Base-by-base conservation (phyloP, 2,329 filamentous ascomycete genomes). In the Sporothrix variecibatus region DNA sequence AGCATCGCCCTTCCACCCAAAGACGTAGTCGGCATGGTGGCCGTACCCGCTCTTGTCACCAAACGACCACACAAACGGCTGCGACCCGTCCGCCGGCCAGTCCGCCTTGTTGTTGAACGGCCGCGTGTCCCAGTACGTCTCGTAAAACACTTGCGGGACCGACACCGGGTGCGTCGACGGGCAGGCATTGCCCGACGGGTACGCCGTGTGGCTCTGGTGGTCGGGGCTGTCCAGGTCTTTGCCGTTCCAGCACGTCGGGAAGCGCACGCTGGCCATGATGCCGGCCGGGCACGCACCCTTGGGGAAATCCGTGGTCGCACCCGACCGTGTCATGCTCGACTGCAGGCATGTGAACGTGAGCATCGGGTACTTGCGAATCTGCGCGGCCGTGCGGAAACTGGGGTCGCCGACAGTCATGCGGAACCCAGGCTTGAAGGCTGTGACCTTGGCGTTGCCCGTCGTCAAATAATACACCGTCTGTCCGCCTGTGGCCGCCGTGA, bases 221-320 rank as follows among this genome's bases (percentile, higher is more conserved):
- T 75, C 72, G 1, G 72, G 65, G 38, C 60, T 71, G 76, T 87
- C 85, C 51, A 84, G 75, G 75, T 86, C 81, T 46, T 81, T 81
- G 51, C 87, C 87, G 74, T 88, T 82, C 87, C 87, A 88, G 81
- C 86, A 88, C 3, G 80, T 83, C 51, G 84, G 84, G 79, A 85
- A 84, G 9, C 83, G 82, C 73, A 84, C 81, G 65, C 82, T 84
- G 40, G 84, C 82, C 80, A 84, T 82, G 72, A 82, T 82, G 7
- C 80, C 81, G 8, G 77, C 79, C 46, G 77, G 77, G 77, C 81
- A 82, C 0, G 76, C 46, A 75, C 76, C 77, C 74, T 78, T 80
- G 0, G 84, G 84, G 77, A 86, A 81, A 71, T 80, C 77, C 56
- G 80, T 77, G 0, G 81, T 83, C 75, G 84, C 82, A 49, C 79